Evolutionary conservation across 2,329 filamentous ascomycete species (phyloP), one percentile per base, ranked within the genome.

Genomic region (Ophiostoma novo-ulmi): DNA sequence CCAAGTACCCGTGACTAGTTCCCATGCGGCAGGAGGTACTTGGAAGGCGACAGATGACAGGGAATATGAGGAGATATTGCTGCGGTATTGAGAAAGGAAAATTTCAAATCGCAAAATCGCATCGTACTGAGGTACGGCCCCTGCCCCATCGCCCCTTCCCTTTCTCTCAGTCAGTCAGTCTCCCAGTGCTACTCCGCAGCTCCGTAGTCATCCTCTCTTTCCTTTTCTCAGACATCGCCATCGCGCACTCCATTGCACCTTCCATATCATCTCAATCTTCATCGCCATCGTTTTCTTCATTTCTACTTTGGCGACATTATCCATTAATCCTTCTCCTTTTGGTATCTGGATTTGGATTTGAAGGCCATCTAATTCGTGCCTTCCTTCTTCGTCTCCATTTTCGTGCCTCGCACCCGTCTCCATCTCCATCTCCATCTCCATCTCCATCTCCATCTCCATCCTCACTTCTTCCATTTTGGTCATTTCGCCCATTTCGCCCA

Each of bases 71-170:
- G 55, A 68, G 10, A 55, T 14, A 13, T 5, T 48, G 5, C 8
- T 48, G 5, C 44, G 14, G 41, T 44, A 44, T 44, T 44, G 48
- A 6, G 52, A 58, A 26, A 26, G 52, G 22, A 22, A 68, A 71
- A 71, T 65, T 36, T 55, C 35, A 22, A 70, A 63, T 52, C 55
- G 70, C 70, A 69, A 69, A 65, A 69, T 67, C 67, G 67, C 70
- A 67, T 71, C 70, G 61, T 38, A 65, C 58, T 41, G 58, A 48
- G 41, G 41, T 48, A 35, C 61, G 36, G 64, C 64, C 36, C 31
- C 35, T 20, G 44, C 41, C 68, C 70, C 67, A 36, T 70, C 68
- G 52, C 52, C 39, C 67, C 68, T 39, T 44, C 52, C 70, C 70
- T 58, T 52, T 48, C 31, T 41, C 26, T 35, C 13, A 17, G 31